phyloP scores from a whole-genome alignment of 1,284 basidiomycete species.

The Hemileccinum hortonii region DNA sequence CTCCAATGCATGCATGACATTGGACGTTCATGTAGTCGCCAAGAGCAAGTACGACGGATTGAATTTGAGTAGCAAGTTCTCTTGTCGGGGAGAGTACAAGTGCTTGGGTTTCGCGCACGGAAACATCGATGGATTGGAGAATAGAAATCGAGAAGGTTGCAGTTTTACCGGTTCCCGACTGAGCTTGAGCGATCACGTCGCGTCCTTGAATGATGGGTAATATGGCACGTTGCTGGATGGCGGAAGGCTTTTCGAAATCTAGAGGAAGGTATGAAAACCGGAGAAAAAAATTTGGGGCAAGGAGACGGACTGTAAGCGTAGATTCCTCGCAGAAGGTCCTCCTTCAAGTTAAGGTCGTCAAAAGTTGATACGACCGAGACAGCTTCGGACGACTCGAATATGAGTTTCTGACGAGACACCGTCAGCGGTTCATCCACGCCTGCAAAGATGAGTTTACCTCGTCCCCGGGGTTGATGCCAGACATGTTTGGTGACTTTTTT shows the following conservation, averaged over 20 bases:
- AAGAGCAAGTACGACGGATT: conserved; percentile 95
- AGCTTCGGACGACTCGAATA: conserved; percentile 97
- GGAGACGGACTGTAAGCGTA: conserved; percentile 91
- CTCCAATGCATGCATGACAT: conserved; percentile 98
- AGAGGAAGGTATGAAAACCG: not conserved
- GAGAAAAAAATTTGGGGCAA: not conserved
- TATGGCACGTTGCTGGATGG: conserved; percentile 98
- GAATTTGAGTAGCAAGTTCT: conserved; percentile 96
- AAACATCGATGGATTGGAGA: conserved; percentile 94
- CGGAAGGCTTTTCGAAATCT: conserved; percentile 99
- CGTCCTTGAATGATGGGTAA: conserved; percentile 92
- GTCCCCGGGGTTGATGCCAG: conserved; percentile 75
- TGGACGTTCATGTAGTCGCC: conserved; percentile 99
- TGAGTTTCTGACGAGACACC: conserved; percentile 67
- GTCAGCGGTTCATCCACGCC: conserved; percentile 7
- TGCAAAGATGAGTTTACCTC: conserved; percentile 46
- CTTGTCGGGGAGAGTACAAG: conserved; percentile 94
- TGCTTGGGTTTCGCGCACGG: conserved; percentile 94
- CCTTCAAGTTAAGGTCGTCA: conserved; percentile 93
- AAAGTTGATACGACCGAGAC: conserved; percentile 86
- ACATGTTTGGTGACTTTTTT: conserved; percentile 53
- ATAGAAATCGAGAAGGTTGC: conserved; percentile 96
- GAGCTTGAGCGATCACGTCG: conserved; percentile 98
- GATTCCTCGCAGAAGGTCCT: conserved; percentile 94
- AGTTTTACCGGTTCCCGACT: conserved; percentile 99